Evolutionary conservation across 495 filamentous ascomycete species (phyloP), one percentile per base, ranked within the genome.

Genomic region (Xylaria telfairii): DNA sequence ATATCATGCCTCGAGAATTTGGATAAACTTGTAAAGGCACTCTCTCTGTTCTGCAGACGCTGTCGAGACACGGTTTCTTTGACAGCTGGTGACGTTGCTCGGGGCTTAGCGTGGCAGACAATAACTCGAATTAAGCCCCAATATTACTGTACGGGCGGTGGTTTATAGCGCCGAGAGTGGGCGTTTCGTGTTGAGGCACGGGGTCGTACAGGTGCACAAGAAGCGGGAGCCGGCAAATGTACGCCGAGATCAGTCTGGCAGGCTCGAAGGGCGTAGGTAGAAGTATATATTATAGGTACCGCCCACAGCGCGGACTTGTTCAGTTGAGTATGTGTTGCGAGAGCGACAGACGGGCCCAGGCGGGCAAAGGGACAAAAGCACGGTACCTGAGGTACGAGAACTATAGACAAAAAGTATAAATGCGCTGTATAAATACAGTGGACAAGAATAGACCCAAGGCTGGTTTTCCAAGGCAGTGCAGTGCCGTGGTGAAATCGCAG

Each of bases 1-100:
- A 72, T 77, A 65, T 75, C 74, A 79, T 77, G 61, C 75, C 76
- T 73, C 34, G 62, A 21, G 21, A 51, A 47, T 47, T 28, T 24
- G 8, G 51, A 47, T 34, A n/a, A 44, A 30, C 28, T 26, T n/a
- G 28, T 60, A 49, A 7, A 37, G 19, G 30, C 64, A 9, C 21
- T 41, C 47, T 34, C 9, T 66, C 47, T 24, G 3, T 21, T 34
- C 28, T 49, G 42, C 28, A 51, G 39, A 44, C 21, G 7, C 7
- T 21, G 49, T 42, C 10, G 34, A 24, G 30, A 42, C 24, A 9
- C 7, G 0, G 4, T 32, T 53, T 54, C 47, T 28, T 32, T n/a
- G n/a, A 30, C 64, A 37, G 49, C 17, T 26, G 24, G 51, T 51
- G 37, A 39, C 24, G 65, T 44, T 21, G 65, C 39, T 67, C 65